Base-by-base conservation (phyloP, 2,329 filamentous ascomycete species). In the Cercospora brassicicola region DNA sequence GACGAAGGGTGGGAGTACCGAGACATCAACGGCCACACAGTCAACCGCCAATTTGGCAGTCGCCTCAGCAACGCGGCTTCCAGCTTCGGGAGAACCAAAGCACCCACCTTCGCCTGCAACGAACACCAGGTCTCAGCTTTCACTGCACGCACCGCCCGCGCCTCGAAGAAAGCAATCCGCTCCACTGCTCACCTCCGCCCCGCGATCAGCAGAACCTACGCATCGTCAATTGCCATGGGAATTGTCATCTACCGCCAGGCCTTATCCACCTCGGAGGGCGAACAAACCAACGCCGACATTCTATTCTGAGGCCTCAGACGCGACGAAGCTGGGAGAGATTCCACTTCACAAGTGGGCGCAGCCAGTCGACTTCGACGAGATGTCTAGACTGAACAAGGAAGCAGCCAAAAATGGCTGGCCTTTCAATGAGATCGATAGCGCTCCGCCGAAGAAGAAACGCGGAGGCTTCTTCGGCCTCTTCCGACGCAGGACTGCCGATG, bases 281-380 rank as follows among this genome's bases (percentile, higher is more conserved):
- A 48, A 76, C 8, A 78, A 81, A 51, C 63, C 70, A 0, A 82
- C 79, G 2, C 79, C 77, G 6, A 82, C 79, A 8, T 77, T 76
- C 42, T 81, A 82, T 65, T 83, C 81, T 1, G 79, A 82, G 64
- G 79, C 81, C 4, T 81, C 81, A 10, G 80, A 80, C 20, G 81
- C 81, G 72, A 84, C 82, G 3, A 83, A 83, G 73, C 75, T 84
- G 8, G 82, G 82, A 53, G 82, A 84, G 70, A 84, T 84, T 5
- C 82, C 82, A 4, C 74, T 82, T 73, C 77, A 79, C 42, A 78
- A 79, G 57, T 84, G 82, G 82, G 75, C 77, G 0, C 75, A 68
- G 64, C 81, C 82, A 5, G 83, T 76, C 65, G 79, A 84, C 64
- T 81, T 79, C 57, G 79, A 80, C 36, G 78, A 77, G 36, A 81